Conservation (phyloP, 2,329 filamentous ascomycete species). For the Cladosporium velox region DNA sequence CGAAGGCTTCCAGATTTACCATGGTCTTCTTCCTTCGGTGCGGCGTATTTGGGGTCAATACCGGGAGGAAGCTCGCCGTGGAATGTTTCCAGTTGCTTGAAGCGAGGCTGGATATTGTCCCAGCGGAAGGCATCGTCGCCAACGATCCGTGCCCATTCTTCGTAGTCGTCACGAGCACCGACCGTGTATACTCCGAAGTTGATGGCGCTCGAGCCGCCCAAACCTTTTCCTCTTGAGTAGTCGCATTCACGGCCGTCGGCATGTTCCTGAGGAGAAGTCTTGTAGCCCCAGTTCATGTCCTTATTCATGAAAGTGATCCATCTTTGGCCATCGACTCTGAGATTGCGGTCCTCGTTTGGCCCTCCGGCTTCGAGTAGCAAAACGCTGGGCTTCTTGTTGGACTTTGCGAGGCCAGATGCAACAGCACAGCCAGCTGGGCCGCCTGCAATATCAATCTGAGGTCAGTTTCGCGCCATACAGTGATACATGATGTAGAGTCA, state of each 20-base stretch:
- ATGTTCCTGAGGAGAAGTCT: slow-evolving; percentile 43
- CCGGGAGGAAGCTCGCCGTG: slow-evolving; percentile 36
- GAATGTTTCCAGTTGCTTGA: slow-evolving; percentile 58
- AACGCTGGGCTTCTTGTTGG: slow-evolving; percentile 52
- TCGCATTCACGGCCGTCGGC: slow-evolving; percentile 40
- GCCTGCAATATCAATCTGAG: slow-evolving; percentile 39
- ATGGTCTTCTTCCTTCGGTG: slow-evolving; percentile 10
- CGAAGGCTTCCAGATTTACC: not conserved
- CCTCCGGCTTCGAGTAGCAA: slow-evolving; percentile 64
- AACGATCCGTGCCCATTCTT: slow-evolving; percentile 60
- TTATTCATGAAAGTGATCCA: slow-evolving; percentile 54
- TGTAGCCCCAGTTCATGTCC: slow-evolving; percentile 54
- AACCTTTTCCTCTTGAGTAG: slow-evolving; percentile 49
- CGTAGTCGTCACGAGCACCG: slow-evolving; percentile 62
- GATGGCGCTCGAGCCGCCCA: slow-evolving; percentile 50
- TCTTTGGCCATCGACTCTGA: slow-evolving; percentile 50
- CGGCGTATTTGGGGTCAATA: slow-evolving; percentile 4
- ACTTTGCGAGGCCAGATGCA: slow-evolving; percentile 54
- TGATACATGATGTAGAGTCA: not conserved
- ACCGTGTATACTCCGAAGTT: slow-evolving; percentile 53
- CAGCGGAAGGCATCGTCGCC: slow-evolving; percentile 60
- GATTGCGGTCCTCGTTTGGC: slow-evolving; percentile 38
- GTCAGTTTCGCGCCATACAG: slow-evolving; percentile 1
- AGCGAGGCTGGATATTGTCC: slow-evolving; percentile 54
- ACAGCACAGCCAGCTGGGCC: slow-evolving; percentile 63